Evolutionary conservation across 192 early-diverging fungal species (phyloP), one percentile per base, ranked within the genome.

Genomic region (Cladochytrium replicatum): DNA sequence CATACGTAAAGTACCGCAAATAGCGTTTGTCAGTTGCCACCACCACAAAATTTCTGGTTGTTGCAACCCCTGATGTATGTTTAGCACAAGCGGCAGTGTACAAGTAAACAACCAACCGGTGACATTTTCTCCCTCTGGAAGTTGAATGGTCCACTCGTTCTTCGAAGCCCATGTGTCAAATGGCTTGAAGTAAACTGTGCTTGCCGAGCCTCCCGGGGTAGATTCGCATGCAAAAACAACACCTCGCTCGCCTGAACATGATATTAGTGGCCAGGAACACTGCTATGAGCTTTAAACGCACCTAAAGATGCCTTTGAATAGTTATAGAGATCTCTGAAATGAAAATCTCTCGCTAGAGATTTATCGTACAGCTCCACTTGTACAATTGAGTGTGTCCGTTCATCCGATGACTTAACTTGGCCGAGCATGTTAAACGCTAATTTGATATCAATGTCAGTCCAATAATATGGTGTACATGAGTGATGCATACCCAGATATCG

Each of bases 321-420:
- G 32, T 82, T 75, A 57, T 74, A 69, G 51, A 76, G 72, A 54
- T 96, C 89, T 2, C 81, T 76, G 41, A 96, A 93, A 58, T 85
- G 82, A 41, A 85, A 85, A 47, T 84, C 83, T 29, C 87, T 74
- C 38, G 75, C 64, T 4, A 76, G 48, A 11, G 87, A 71, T 50
- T 88, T 80, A 72, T 98, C 91, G 61, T 92, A 84, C 52, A 87
- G 93, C 39, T 87, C 84, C 3, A 98, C 82, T 56, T 88, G 83
- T 11, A 98, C 56, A 8, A 82, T 87, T 19, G 77, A 75, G 63
- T 87, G 78, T 1, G 77, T 64, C 9, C 69, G 75, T 19, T 63
- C 56, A 28, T 82, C 71, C 25, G 90, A 77, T 4, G 80, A 69
- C 39, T 77, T 75, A 13, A 98, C 80, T 3, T 74, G 64, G 19